Conservation (phyloP, 2,329 filamentous ascomycete genomes). For the Cladosporium sp. region DNA sequence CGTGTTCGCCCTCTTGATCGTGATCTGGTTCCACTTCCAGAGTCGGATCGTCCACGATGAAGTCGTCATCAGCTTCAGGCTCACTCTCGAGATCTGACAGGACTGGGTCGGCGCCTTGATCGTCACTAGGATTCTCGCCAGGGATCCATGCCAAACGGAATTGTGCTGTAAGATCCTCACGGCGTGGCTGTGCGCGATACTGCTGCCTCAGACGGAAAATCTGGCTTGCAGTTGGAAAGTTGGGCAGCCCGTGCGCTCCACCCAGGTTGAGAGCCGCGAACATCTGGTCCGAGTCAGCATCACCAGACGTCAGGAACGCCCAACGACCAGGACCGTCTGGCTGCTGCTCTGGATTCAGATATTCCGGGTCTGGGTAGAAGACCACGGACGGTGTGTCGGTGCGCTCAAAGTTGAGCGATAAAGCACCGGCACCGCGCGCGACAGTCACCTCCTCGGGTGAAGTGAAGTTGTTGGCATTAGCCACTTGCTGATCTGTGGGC, state of each 20-base stretch:
- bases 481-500: not conserved
- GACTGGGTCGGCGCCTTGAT: not conserved
- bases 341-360: conserved; percentile 13
- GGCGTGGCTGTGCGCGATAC: not conserved
- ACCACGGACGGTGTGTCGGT: not conserved
- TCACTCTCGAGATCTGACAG: not conserved
- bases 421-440: conserved; percentile 4
- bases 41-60: not conserved
- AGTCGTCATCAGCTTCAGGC: not conserved
- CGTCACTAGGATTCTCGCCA: not conserved
- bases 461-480: not conserved
- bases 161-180: conserved; percentile 12
- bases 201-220: conserved; percentile 16
- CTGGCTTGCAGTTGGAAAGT: conserved; percentile 14
- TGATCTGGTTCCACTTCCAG: not conserved
- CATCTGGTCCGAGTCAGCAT: not conserved
- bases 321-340: conserved; percentile 16
- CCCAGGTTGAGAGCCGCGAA: conserved; percentile 13
- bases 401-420: not conserved
- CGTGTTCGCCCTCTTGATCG: not conserved
- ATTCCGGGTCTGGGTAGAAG: not conserved
- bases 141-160: conserved; percentile 18
- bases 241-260: conserved; percentile 2
- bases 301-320: conserved; percentile 13
- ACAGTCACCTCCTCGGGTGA: conserved; percentile 6